Evolutionary conservation across 1,139 yeast genomes (phyloP), one percentile per base, ranked within the genome.

Genomic region (Sugiyamaella novakii): DNA sequence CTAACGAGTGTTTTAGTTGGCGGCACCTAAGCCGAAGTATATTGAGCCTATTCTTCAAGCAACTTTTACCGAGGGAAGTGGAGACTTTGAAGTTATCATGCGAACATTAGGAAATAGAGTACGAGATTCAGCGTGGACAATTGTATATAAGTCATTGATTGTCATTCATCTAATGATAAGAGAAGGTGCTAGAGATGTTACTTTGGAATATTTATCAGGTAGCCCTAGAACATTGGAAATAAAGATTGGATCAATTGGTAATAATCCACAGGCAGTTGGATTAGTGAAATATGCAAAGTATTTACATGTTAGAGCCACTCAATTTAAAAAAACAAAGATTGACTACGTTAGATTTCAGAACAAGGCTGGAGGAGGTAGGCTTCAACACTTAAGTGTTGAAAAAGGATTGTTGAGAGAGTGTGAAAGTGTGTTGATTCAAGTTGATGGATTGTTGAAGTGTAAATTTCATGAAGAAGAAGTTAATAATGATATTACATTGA

Each of bases 1-100:
- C n/a, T n/a, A n/a, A n/a, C n/a, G n/a, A n/a, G n/a, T n/a, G n/a
- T n/a, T n/a, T 4, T 19, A 82, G 78, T 81, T 89, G 71, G 98
- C 98, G n/a, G 96, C 98, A 22, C 98, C 98, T 12, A 92, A 92
- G 70, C 85, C 95, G 38, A 92, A 94, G 66, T 94, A 92, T 65
- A 84, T 91, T 50, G 96, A 89, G 68, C 98, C 98, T 1, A 87
- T 92, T 50, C 76, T 92, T 43, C 77, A 85, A 74, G 84, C 95
- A 3, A 87, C 97, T 0, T 69, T 79, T 12, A 72, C 73, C 24
- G 64, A 63, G 12, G 69, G 71, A 46, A 68, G 71, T 27, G 83
- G 79, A 29, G 83, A 84, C 58, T 80, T 91, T 61, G 75, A 76
- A 50, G 79, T 83, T 14, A 83, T 89, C 31, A 83, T 89, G 81